phyloP scores from a whole-genome alignment of 208 protist genomes.

The Lotmaria passim region DNA sequence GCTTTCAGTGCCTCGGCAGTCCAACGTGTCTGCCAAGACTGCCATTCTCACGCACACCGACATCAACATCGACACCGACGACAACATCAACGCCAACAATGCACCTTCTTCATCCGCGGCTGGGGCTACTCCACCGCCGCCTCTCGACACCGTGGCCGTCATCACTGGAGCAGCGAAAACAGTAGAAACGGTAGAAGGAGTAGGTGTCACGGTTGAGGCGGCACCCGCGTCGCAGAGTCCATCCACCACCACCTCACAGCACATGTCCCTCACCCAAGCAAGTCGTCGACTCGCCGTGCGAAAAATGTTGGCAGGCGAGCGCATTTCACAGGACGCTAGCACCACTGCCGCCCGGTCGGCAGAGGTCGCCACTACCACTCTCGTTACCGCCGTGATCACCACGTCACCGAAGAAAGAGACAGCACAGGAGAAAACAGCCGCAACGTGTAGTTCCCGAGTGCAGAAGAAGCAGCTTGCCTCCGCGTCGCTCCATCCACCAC shows the following conservation, averaged over 20 bases:
- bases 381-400: too few species aligned
- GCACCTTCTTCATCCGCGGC: too few species aligned
- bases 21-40: neutral
- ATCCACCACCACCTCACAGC: neutral
- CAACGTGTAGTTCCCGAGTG: too few species aligned
- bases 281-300: slow-evolving; percentile 3
- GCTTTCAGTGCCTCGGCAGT: neutral
- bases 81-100: too few species aligned
- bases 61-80: neutral
- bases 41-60: neutral
- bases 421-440: too few species aligned
- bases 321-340: neutral
- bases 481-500: too few species aligned
- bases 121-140: too few species aligned
- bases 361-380: neutral
- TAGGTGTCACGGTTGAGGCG: neutral
- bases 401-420: too few species aligned
- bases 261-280: neutral
- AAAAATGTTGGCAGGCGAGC: neutral
- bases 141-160: too few species aligned
- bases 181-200: neutral
- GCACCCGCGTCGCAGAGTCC: neutral
- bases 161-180: too few species aligned
- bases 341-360: neutral
- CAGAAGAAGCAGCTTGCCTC: too few species aligned